Percentiles rank a stretch among this genome's conserved stretches.
Evolutionary conservation across 2,329 filamentous ascomycete species (phyloP).

Genomic region (Leptographium radiaticola): DNA sequence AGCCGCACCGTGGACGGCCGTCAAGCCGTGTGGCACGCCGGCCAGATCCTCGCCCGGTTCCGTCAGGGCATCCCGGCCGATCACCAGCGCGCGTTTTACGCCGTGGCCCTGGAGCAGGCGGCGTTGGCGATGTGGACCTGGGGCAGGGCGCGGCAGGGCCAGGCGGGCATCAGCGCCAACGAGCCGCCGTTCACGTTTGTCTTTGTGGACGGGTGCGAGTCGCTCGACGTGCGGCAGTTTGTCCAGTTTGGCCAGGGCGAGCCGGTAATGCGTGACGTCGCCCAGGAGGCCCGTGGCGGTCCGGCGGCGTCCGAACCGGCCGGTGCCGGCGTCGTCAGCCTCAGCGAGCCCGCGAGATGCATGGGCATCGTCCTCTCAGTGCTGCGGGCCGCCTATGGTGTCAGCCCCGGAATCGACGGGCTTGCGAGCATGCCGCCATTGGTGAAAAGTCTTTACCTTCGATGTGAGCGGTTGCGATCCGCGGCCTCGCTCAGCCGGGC

Average conservation of each 20-base stretch:
- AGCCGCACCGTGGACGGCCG: constrained; percentile 37
- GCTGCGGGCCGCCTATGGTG: constrained; percentile 19
- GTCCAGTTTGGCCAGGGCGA: constrained; percentile 39
- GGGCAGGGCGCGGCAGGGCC: constrained; percentile 38
- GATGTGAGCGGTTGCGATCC: constrained; percentile 47
- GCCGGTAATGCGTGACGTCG: background rate
- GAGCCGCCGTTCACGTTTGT: constrained; percentile 19
- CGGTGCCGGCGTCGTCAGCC: constrained; percentile 20
- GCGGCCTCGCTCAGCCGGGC: constrained; percentile 26
- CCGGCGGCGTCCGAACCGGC: background rate
- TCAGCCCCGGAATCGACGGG: constrained; percentile 24
- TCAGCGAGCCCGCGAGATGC: constrained; percentile 43
- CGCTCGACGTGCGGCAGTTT: constrained; percentile 39
- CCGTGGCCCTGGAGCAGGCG: constrained; percentile 55
- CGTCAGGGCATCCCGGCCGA: constrained; percentile 20
- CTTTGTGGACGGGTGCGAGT: constrained; percentile 44
- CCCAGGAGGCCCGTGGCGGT: constrained; percentile 8
- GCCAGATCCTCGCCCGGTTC: constrained; percentile 18
- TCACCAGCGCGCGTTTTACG: constrained; percentile 47
- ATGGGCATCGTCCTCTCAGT: constrained; percentile 48
- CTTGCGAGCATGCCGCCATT: constrained; percentile 35
- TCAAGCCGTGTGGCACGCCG: background rate
- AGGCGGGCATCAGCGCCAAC: constrained; percentile 6
- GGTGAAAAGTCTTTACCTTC: constrained; percentile 51
- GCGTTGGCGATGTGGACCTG: constrained; percentile 56